Conservation (phyloP, 164 flowering plant genomes). For the Magnolia changhungtana region DNA sequence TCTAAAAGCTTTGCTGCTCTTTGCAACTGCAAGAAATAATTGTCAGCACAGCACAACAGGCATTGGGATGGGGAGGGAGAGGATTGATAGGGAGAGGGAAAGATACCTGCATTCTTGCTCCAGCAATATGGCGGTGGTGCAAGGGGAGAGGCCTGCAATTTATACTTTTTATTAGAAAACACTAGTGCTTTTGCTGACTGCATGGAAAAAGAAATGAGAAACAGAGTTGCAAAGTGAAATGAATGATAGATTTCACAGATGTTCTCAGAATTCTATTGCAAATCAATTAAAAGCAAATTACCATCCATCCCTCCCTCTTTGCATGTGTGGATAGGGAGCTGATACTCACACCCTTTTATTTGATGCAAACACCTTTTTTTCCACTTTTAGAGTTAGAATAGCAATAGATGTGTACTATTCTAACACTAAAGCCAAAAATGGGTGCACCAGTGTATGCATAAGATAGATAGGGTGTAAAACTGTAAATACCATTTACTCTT, state of each 20-base stretch:
- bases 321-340: no score
- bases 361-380: no score
- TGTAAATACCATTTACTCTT: no score
- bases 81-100: neutral
- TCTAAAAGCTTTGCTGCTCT: constrained; percentile 91
- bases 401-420: no score
- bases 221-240: neutral
- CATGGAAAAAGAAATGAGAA: neutral
- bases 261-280: constrained; percentile 6
- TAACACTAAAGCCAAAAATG: no score
- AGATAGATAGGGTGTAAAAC: no score
- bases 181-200: neutral
- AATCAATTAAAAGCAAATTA: no score
- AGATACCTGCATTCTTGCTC: constrained; percentile 83
- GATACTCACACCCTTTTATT: no score
- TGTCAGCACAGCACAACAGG: constrained; percentile 5
- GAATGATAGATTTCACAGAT: neutral
- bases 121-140: constrained; percentile 91
- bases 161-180: neutral
- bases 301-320: no score
- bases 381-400: no score
- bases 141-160: constrained; percentile 85
- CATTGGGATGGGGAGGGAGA: neutral
- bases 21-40: constrained; percentile 58
- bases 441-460: no score